phyloP scores from a whole-genome alignment of 2,329 filamentous ascomycete species.

The Tolypocladium tropicale region DNA sequence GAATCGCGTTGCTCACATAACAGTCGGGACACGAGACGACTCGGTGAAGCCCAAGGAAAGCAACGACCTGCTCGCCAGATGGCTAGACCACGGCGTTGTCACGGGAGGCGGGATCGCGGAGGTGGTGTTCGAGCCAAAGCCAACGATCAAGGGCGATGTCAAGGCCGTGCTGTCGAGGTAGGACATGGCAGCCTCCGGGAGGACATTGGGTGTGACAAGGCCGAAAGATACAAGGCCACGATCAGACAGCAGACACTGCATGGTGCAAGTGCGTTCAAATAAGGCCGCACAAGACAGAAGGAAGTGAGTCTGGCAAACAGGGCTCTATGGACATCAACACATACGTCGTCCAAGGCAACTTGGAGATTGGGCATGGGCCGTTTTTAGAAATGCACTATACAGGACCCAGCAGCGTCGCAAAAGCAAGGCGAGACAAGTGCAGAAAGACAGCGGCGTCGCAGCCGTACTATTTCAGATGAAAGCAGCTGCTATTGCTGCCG shows the following conservation, averaged over 20 bases:
- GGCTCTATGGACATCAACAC: not conserved
- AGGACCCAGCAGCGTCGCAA: not conserved
- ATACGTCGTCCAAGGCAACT: not conserved
- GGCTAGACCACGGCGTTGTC: conserved; percentile 50
- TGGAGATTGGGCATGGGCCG: not conserved
- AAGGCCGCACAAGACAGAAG: not conserved
- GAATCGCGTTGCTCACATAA: conserved; percentile 79
- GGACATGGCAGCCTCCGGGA: not conserved
- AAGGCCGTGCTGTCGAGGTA: conserved; percentile 39
- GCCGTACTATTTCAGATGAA: not conserved
- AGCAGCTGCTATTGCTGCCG: not conserved
- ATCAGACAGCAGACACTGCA: not conserved
- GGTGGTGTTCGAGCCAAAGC: conserved; percentile 38
- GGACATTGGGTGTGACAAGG: not conserved
- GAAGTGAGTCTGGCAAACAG: no score
- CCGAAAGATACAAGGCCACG: not conserved
- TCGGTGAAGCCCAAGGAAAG: conserved; percentile 87
- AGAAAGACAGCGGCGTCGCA: not conserved
- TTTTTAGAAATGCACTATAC: not conserved
- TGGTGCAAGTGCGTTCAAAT: not conserved
- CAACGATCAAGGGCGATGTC: conserved; percentile 36
- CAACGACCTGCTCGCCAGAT: conserved; percentile 69
- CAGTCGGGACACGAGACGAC: conserved; percentile 67
- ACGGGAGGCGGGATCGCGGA: conserved; percentile 34
- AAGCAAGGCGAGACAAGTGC: not conserved